phyloP scores from a whole-genome alignment of 371 early-diverging fungal species.

The Syncephalastrum racemosum region DNA sequence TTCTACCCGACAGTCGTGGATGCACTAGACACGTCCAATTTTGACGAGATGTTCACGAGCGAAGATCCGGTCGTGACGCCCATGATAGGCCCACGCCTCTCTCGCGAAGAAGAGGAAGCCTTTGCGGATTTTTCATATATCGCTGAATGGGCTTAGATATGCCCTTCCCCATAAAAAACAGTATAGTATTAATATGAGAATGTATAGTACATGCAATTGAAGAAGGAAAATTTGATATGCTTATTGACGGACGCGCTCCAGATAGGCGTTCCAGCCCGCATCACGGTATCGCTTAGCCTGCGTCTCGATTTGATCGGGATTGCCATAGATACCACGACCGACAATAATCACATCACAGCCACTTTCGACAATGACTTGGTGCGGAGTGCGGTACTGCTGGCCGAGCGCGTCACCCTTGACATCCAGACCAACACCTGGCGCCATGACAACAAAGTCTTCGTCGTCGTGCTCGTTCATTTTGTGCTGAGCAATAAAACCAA shows the following conservation, averaged over 20 bases:
- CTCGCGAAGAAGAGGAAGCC: slow-evolving; percentile 83
- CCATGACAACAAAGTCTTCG: slow-evolving; percentile 89
- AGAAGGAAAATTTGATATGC: too few relatives aligned
- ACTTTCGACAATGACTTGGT: slow-evolving; percentile 79
- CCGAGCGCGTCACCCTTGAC: slow-evolving; percentile 85
- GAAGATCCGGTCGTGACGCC: slow-evolving; percentile 91
- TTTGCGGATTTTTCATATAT: slow-evolving; percentile 91
- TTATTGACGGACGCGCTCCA: slow-evolving; percentile 48
- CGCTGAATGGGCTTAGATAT: slow-evolving; percentile 74
- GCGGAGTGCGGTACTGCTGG: slow-evolving; percentile 93
- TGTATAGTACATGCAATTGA: too few relatives aligned
- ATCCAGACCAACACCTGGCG: slow-evolving; percentile 91
- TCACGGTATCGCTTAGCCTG: slow-evolving; percentile 85
- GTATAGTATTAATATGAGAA: neutral
- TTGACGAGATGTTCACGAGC: slow-evolving; percentile 92
- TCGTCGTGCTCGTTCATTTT: slow-evolving; percentile 63
- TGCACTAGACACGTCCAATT: slow-evolving; percentile 90
- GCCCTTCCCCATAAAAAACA: neutral
- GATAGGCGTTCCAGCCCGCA: slow-evolving; percentile 95
- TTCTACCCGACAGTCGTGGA: slow-evolving; percentile 83
- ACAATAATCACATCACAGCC: slow-evolving; percentile 96
- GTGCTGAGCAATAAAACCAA: slow-evolving; percentile 92
- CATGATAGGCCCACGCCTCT: slow-evolving; percentile 72
- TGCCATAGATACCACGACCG: slow-evolving; percentile 93
- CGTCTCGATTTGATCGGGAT: slow-evolving; percentile 64